Evolutionary conservation across 768 basidiomycete species (phyloP).

Genomic region (Phanerochaete carnosa): DNA sequence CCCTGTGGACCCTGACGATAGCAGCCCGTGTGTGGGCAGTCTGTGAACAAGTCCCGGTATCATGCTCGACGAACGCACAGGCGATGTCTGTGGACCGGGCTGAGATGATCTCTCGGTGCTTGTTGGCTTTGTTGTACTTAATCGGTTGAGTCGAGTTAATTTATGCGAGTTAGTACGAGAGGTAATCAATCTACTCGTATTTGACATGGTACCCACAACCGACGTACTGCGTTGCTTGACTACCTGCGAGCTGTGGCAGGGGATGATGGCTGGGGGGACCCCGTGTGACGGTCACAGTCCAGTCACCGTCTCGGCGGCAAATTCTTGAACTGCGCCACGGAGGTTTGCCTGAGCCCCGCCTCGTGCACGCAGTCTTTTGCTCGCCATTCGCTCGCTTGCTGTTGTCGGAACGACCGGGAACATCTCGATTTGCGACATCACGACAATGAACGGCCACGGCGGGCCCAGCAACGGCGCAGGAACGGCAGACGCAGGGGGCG

Average conservation of each 20-base stretch:
- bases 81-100: neutral
- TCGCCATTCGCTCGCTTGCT: neutral
- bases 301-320: neutral
- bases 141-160: too few species aligned
- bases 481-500: constrained; percentile 16
- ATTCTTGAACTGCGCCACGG: constrained; percentile 1
- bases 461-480: constrained; percentile 45
- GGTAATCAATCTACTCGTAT: too few species aligned
- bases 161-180: too few species aligned
- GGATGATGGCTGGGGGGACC: neutral
- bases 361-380: neutral
- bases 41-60: neutral
- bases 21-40: neutral
- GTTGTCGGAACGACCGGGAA: neutral
- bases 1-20: neutral
- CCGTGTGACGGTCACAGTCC: constrained; percentile 1
- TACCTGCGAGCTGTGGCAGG: neutral
- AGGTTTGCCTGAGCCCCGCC: neutral
- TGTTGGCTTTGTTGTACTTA: too few species aligned
- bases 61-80: neutral
- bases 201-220: too few species aligned
- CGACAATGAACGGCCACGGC: constrained; percentile 49
- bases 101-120: neutral
- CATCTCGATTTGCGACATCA: neutral
- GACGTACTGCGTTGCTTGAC: too few species aligned